Base-by-base conservation (phyloP, 768 basidiomycete genomes). In the Auricularia sp. region DNA sequence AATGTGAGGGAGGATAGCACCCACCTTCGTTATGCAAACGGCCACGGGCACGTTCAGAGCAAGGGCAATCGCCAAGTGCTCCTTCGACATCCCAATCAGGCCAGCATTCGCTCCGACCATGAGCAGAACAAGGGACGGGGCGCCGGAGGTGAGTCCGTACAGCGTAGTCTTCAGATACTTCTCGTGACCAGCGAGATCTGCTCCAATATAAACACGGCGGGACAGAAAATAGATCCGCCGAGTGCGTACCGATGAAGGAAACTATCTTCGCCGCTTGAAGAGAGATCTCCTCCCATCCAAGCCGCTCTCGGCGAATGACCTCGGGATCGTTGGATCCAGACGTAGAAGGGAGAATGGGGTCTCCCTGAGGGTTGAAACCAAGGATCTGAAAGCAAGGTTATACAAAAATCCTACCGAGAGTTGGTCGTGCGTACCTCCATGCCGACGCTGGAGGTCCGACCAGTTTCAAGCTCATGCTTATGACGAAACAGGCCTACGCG, bases 41-140 rank as follows among this genome's bases (percentile, higher is more conserved):
- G 93, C 85, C 23, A 99, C 87, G 3, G 97, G 97, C 1, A 98
- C 91, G 70, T 88, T 92, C 61, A 99, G 76, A 4, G 97, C 97
- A 1, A 99, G 80, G 3, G 96, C 87, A 66, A 98, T 95, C 1
- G 97, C 93, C 11, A 99, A 78, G 74, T 99, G 97, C 74, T 99
- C 97, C 75, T 98, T 93, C 39, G 88, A 91, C 92, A 93, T 93
- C 62, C 91, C 84, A 67, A 93, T 92, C 51, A 93, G 73, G 7
- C 91, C 91, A 1, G 97, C 96, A 72, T 99, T 98, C 7, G 87
- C 94, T 23, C 95, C 97, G 11, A 98, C 91, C 78, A 96, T 95
- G 58, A 99, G 79, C 63, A 97, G 86, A 12, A 91, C 89, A 72
- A 90, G 96, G 64, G 86, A 96, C 63, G 96, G 94, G 0, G 93